Evolutionary conservation across 2,329 filamentous ascomycete genomes (phyloP), one percentile per base, ranked within the genome.

Genomic region (Cytospora schulzeri): DNA sequence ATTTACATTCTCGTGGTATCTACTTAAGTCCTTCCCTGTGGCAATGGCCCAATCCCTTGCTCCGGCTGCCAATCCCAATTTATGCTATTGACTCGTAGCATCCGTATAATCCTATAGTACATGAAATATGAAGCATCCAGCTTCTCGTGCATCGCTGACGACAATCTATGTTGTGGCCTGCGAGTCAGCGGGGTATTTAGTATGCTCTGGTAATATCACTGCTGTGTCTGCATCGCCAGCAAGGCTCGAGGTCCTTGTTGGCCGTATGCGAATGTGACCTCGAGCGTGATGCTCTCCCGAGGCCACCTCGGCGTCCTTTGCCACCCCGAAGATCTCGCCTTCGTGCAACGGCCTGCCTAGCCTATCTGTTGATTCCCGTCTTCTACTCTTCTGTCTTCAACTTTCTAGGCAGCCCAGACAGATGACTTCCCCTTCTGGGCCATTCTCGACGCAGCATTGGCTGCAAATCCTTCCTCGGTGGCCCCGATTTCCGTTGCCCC

Each of bases 401-500:
- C 54, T 60, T 51, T 55, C 59, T 12, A 88, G 77, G 68, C 89
- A 91, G 1, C 86, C 86, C 56, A 90, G 74, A 70, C 89, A 91
- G 65, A 86, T 83, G 6, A 90, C 83, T 56, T 91, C 87, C 29
- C 88, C 88, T 60, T 90, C 83, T 24, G 77, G 71, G 0, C 88
- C 88, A 28, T 80, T 81, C 72, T 91, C 89, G 3, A 90, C 82
- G 72, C 88, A 91, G 75, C 89, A 91, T 22, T 82, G 80, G 71
- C 88, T 90, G 72, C 89, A 91, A 3, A 91, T 78, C 69, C 85
- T 81, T 38, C 80, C 76, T 11, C 79, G 76, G 68, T 87, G 85
- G 9, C 80, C 80, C 15, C 69, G 69, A 56, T 69, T 69, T 56
- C 72, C 72, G 0, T 73, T 75, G 0, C 73, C 71, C 77, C 79